These are phyloP conservation scores for Phaeodactylum tricornutum DNA, from an alignment of 108 stramenopile genomes.

Conservation along the genomic window DNA sequence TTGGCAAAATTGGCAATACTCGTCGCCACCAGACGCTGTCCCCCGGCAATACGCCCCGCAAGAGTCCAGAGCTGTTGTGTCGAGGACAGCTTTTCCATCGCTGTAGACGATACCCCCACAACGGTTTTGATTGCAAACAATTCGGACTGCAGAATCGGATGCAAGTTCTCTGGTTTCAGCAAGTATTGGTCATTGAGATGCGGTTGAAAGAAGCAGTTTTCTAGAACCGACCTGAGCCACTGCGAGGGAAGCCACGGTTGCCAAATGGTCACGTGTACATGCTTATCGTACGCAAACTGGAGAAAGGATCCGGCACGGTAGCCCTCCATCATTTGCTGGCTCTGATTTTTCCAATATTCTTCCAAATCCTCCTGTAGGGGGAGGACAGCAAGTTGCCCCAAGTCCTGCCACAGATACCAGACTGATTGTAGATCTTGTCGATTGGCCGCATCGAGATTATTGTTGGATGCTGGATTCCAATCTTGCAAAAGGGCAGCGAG, in stretches of 20 bases:
- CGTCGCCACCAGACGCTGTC: constrained; percentile 19
- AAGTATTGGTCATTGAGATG: constrained; percentile 16
- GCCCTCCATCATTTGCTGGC: not conserved
- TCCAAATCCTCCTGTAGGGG: constrained; percentile 26
- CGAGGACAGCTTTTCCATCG: constrained; percentile 1
- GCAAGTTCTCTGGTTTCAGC: constrained; percentile 20
- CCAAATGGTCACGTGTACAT: constrained; percentile 2
- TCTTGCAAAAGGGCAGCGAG: constrained; percentile 21
- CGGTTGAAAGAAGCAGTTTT: constrained; percentile 7
- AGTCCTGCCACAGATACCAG: constrained; percentile 52
- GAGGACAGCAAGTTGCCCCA: constrained; percentile 17
- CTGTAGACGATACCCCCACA: too few species aligned
- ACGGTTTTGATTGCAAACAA: not conserved
- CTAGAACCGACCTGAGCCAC: constrained; percentile 9
- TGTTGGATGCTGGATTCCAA: constrained; percentile 15
- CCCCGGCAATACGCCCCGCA: constrained; percentile 19
- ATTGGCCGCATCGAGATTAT: not conserved
- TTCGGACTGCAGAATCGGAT: constrained; percentile 28
- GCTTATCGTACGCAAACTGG: constrained; percentile 1
- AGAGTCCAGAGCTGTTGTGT: constrained; percentile 33
- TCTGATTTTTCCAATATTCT: constrained; percentile 20
- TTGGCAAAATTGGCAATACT: constrained; percentile 29
- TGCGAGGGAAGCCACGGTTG: constrained; percentile 9
- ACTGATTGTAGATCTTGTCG: constrained; percentile 19
- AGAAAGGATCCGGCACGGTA: constrained; percentile 6